A percentile compares a stretch with the other conserved stretches of the same genome.
Conservation (phyloP, 140 eudicot genomes). For the Flaveria floridana region DNA sequence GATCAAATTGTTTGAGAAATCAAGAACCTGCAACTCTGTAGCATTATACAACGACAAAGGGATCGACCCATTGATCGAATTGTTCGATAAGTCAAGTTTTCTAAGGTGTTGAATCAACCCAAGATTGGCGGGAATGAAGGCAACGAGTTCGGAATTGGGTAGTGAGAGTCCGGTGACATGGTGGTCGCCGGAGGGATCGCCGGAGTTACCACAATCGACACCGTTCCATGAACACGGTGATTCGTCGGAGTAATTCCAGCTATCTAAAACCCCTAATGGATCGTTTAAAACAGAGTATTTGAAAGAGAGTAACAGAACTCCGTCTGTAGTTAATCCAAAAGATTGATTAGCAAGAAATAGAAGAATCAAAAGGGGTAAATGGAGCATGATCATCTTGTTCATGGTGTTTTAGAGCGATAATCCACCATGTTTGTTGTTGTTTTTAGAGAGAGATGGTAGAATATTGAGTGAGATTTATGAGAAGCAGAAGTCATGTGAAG, state of each 20-base stretch:
- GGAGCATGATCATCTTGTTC: conserved; percentile 28
- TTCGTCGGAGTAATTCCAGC: conserved; percentile 53
- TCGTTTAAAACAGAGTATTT: conserved; percentile 60
- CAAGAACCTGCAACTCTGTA: conserved; percentile 51
- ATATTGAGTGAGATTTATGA: conserved; percentile 60
- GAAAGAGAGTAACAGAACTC: conserved; percentile 66
- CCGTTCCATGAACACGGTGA: conserved; percentile 91
- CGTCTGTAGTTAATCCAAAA: conserved; percentile 61
- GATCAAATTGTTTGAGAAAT: conserved; percentile 67
- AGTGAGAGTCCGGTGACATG: conserved; percentile 60
- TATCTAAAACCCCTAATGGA: conserved; percentile 55
- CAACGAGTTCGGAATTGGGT: conserved; percentile 57
- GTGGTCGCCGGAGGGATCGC: conserved; percentile 24
- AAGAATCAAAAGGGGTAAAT: conserved; percentile 27
- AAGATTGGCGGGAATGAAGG: conserved; percentile 65
- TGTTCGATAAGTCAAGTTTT: conserved; percentile 63
- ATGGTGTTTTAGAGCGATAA: conserved; percentile 31
- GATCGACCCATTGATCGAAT: conserved; percentile 80
- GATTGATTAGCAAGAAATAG: conserved; percentile 31
- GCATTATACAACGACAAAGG: conserved; percentile 57
- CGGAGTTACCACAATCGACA: conserved; percentile 42
- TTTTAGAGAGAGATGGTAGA: conserved; percentile 31
- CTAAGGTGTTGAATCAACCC: conserved; percentile 57
- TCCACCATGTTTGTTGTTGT: conserved; percentile 33
- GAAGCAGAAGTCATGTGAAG: conserved; percentile 50